Evolutionary conservation across 495 filamentous ascomycete species (phyloP), one percentile per base, ranked within the genome.

Genomic region (Trichoderma virens): DNA sequence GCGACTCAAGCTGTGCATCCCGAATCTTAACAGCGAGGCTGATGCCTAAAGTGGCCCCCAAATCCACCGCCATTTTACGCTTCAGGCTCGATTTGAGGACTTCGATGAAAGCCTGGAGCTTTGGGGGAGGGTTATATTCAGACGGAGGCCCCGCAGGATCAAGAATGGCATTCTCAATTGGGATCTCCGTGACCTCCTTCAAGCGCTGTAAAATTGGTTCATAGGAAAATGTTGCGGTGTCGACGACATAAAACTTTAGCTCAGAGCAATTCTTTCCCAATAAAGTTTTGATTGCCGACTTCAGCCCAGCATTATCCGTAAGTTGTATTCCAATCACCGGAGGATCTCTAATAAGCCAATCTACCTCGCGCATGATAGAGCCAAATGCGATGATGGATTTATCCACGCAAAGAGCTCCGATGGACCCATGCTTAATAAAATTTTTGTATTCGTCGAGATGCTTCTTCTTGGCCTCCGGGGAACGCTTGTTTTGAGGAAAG

Each of bases 161-260:
- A 9, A 88, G 69, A 3, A 90, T 67, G 38, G 82, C 74, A 0
- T 86, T 71, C 2, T 73, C 64, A 18, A 91, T 67, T 0, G 86
- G 78, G 3, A 89, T 38, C 8, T 84, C 79, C 0, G 71, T 74
- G 39, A 78, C 85, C 1, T 75, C 71, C 71, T 91, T 84, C 8
- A 93, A 70, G 7, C 82, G 75, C 62, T 75, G 69, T 23, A 93
- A 68, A 5, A 93, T 78, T 0, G 90, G 90, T 64, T 91, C 86
- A 66, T 86, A 92, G 0, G 89, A 85, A 70, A 92, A 92, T 0
- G 88, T 75, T 0, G 89, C 72, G 0, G 89, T 86, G 63, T 89
- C 80, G 4, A 90, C 80, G n/a, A 78, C 74, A 0, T 88, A 65
- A 25, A 90, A 78, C 16, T 78, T 71, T 7, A 87, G 68, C 38